These are phyloP conservation scores for Trichoderma cornu-damae DNA, from an alignment of 2,329 filamentous ascomycete genomes.

Conservation along the genomic window DNA sequence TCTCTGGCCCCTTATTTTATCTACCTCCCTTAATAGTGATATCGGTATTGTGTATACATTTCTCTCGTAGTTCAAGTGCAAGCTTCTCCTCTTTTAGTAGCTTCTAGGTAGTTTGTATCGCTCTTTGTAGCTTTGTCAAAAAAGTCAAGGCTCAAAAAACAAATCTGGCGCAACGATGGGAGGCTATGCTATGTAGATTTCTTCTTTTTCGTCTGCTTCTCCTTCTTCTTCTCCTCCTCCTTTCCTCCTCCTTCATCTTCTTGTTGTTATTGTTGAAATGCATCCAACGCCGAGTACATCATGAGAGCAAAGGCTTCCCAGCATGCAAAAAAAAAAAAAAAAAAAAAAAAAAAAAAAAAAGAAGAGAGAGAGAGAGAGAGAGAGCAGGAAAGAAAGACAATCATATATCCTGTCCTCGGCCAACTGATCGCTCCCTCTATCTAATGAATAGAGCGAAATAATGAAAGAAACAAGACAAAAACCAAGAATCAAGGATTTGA, in stretches of 20 bases:
- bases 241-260: too few relatives aligned
- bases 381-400: background rate
- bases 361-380: background rate
- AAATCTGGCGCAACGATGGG: background rate
- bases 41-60: background rate
- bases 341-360: background rate
- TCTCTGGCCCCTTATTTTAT: background rate
- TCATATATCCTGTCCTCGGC: slow-evolving; percentile 18
- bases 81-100: background rate
- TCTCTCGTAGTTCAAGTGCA: background rate
- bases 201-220: background rate
- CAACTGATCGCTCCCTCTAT: slow-evolving; percentile 12
- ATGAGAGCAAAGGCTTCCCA: slow-evolving; percentile 1
- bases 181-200: background rate
- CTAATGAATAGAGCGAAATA: slow-evolving; percentile 15
- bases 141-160: background rate
- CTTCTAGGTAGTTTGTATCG: too few relatives aligned
- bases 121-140: background rate
- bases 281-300: slow-evolving; percentile 18
- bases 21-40: background rate
- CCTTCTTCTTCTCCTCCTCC: too few relatives aligned
- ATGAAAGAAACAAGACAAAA: background rate
- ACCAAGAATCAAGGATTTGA: background rate
- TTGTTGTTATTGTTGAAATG: background rate
- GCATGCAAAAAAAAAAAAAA: background rate